Evolutionary conservation across 352 stramenopile species (phyloP).

Genomic region (Phytophthora cajani): DNA sequence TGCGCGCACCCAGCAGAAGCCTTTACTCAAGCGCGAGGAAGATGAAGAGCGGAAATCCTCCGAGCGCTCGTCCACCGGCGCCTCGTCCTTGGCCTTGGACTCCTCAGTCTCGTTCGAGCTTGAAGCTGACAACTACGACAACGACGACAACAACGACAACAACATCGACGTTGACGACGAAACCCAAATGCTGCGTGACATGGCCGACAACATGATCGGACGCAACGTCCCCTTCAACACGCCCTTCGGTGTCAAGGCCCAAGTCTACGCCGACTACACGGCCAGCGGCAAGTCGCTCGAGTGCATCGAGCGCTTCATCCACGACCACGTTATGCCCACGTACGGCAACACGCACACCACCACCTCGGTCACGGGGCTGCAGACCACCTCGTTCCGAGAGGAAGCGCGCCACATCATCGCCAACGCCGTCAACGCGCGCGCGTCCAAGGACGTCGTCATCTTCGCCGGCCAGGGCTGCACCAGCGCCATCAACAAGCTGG

Average conservation of each 20-base stretch:
- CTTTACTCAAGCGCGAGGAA: constrained; percentile 10
- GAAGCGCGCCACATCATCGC: constrained; percentile 94
- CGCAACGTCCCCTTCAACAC: constrained; percentile 53
- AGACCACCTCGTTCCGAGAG: constrained; percentile 93
- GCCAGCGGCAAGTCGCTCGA: constrained; percentile 88
- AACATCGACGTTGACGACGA: constrained; percentile 5
- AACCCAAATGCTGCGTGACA: constrained; percentile 35
- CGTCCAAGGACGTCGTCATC: constrained; percentile 93
- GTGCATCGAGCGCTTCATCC: constrained; percentile 93
- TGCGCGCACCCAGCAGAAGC: constrained; percentile 15
- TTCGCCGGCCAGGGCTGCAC: constrained; percentile 93
- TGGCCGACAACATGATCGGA: constrained; percentile 62
- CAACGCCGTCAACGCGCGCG: constrained; percentile 85
- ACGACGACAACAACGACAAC: no score
- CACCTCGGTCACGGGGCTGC: constrained; percentile 67
- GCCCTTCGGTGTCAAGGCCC: constrained; percentile 74
- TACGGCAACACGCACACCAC: constrained; percentile 98
- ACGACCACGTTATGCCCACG: constrained; percentile 88
- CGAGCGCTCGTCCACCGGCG: constrained; percentile 16
- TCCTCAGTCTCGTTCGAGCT: constrained; percentile 21
- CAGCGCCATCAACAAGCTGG: constrained; percentile 87
- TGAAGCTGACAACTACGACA: not conserved
- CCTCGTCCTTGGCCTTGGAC: constrained; percentile 30
- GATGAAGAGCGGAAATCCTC: constrained; percentile 20
- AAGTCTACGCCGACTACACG: constrained; percentile 96